phyloP scores from a whole-genome alignment of 192 early-diverging fungal genomes.

The Chytriomyces sp. region DNA sequence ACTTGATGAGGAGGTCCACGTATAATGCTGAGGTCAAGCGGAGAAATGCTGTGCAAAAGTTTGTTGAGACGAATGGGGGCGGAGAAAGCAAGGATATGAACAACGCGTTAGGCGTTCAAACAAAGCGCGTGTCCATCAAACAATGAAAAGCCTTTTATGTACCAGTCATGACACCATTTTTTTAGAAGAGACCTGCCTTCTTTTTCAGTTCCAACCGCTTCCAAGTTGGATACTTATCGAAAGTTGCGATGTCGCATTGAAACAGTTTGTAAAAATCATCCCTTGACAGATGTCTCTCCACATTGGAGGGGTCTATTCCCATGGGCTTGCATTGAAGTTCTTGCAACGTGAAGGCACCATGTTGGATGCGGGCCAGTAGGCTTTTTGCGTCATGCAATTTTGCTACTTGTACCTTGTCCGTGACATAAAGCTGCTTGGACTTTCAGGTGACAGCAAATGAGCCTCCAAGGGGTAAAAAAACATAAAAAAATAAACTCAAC shows the following conservation, averaged over 20 bases:
- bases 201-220: constrained; percentile 41
- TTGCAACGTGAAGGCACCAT: constrained; percentile 29
- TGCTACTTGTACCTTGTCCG: neutral
- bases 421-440: neutral
- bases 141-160: too few relatives aligned
- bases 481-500: constrained; percentile 22
- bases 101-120: too few relatives aligned
- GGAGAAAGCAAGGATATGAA: too few relatives aligned
- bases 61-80: too few relatives aligned
- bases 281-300: constrained; percentile 36
- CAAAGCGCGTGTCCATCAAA: too few relatives aligned
- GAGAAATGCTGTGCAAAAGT: too few relatives aligned
- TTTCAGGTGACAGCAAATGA: neutral
- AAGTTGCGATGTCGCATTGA: constrained; percentile 25
- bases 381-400: constrained; percentile 12
- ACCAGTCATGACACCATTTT: too few relatives aligned
- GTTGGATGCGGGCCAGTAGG: constrained; percentile 19
- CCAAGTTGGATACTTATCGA: constrained; percentile 34
- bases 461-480: neutral
- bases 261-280: constrained; percentile 40
- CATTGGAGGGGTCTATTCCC: constrained; percentile 39
- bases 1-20: too few relatives aligned
- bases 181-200: constrained; percentile 31
- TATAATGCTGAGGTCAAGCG: too few relatives aligned
- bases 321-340: constrained; percentile 35